These are phyloP conservation scores for Fusarium sp. DNA, from an alignment of 2,329 filamentous ascomycete species.

Conservation along the genomic window DNA sequence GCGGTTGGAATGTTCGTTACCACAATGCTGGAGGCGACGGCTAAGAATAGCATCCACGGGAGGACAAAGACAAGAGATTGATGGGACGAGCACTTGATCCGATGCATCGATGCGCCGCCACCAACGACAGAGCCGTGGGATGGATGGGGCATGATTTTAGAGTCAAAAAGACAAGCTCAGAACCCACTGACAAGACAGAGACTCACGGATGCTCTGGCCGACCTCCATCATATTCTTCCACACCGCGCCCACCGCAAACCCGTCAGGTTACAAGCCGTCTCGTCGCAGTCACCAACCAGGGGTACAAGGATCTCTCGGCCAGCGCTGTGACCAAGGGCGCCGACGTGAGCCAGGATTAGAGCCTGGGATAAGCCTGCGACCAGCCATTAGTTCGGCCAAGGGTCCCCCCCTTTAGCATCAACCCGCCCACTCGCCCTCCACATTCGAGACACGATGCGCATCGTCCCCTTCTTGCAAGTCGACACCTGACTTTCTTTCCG, in stretches of 20 bases:
- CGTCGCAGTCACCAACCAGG: constrained; percentile 32
- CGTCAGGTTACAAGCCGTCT: constrained; percentile 33
- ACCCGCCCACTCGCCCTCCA: constrained; percentile 42
- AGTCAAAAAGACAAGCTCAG: constrained; percentile 10
- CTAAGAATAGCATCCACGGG: background rate
- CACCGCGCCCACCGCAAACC: constrained; percentile 46
- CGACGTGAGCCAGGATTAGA: constrained; percentile 23
- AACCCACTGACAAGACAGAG: background rate
- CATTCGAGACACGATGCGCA: constrained; percentile 50
- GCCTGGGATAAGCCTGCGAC: constrained; percentile 35
- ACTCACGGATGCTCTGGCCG: background rate
- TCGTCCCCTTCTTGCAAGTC: constrained; percentile 42
- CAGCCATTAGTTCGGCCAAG: constrained; percentile 32
- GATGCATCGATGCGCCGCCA: constrained; percentile 5
- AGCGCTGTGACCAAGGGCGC: constrained; percentile 36
- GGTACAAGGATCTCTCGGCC: constrained; percentile 29
- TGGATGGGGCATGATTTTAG: background rate
- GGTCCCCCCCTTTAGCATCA: constrained; percentile 42
- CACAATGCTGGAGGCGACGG: constrained; percentile 14
- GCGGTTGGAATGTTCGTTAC: constrained; percentile 32
- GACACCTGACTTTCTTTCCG: constrained; percentile 39
- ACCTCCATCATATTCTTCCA: constrained; percentile 27
- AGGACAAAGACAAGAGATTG: constrained; percentile 11
- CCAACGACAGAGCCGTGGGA: constrained; percentile 10
- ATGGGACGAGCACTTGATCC: background rate